These are phyloP conservation scores for Astragalus membranaceus DNA, from an alignment of 306 rosid genomes.

Conservation along the genomic window DNA sequence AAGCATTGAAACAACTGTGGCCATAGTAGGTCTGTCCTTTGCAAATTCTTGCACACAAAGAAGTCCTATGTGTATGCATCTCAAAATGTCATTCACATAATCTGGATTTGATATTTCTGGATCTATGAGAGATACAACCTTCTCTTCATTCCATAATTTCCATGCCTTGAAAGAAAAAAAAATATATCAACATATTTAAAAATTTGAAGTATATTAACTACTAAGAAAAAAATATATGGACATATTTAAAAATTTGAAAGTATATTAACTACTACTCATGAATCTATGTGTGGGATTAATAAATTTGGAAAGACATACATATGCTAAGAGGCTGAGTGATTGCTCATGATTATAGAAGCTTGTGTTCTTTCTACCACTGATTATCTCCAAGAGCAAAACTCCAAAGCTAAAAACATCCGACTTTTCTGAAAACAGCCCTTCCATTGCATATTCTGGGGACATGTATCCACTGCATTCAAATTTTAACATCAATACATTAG, in stretches of 20 bases:
- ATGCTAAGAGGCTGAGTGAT: neutral
- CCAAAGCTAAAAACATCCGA: constrained; percentile 16
- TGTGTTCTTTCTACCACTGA: constrained; percentile 4
- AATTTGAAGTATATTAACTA: neutral
- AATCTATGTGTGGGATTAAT: neutral
- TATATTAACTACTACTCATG: neutral
- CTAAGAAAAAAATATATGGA: too few relatives aligned
- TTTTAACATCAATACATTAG: neutral
- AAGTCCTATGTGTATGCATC: constrained; percentile 29
- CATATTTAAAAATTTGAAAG: too few relatives aligned
- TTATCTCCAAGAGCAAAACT: neutral
- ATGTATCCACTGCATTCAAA: neutral
- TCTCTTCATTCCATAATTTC: constrained; percentile 23
- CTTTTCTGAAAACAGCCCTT: too few relatives aligned
- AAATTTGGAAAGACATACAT: neutral
- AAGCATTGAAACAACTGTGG: constrained; percentile 19
- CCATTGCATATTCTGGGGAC: too few relatives aligned
- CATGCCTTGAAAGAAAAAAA: constrained; percentile 15
- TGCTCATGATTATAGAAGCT: neutral
- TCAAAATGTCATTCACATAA: neutral
- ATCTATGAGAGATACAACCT: neutral
- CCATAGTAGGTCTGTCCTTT: constrained; percentile 15
- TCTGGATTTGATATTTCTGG: neutral
- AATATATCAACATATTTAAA: neutral
- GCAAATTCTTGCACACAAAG: constrained; percentile 23